A percentile compares a stretch with the other conserved stretches of the same genome.
These are phyloP conservation scores for Colletotrichum sp. DNA, from an alignment of 2,329 filamentous ascomycete species.

Conservation along the genomic window DNA sequence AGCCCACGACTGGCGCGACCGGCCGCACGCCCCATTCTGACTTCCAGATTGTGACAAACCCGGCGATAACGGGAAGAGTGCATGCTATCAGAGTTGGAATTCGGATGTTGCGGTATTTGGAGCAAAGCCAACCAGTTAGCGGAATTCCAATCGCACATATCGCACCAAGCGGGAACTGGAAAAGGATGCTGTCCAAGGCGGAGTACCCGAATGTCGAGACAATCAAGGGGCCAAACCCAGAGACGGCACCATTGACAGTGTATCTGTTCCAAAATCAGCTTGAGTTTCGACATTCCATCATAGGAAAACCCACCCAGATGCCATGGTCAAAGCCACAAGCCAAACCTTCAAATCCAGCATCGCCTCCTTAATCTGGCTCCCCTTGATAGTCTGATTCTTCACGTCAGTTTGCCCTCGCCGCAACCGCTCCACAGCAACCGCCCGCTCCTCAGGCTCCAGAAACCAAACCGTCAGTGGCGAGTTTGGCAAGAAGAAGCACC, in stretches of 20 bases:
- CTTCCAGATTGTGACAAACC: slow-evolving; percentile 65
- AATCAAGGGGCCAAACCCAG: slow-evolving; percentile 58
- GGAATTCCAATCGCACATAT: slow-evolving; percentile 59
- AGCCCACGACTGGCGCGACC: slow-evolving; percentile 57
- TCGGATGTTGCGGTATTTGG: slow-evolving; percentile 54
- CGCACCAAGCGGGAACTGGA: slow-evolving; percentile 62
- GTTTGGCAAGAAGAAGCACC: slow-evolving; percentile 58
- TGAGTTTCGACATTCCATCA: no score
- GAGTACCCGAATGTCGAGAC: slow-evolving; percentile 58
- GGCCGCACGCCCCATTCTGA: slow-evolving; percentile 53
- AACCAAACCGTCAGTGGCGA: slow-evolving; percentile 61
- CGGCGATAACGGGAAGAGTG: slow-evolving; percentile 63
- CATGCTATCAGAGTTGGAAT: slow-evolving; percentile 58
- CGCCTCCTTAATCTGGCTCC: slow-evolving; percentile 48
- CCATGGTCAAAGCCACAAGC: slow-evolving; percentile 57
- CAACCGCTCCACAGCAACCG: slow-evolving; percentile 55
- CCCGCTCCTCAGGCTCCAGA: slow-evolving; percentile 51
- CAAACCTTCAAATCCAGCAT: slow-evolving; percentile 55
- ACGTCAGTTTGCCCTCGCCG: slow-evolving; percentile 53
- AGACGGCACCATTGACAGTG: slow-evolving; percentile 60
- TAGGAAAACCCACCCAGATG: slow-evolving; percentile 40
- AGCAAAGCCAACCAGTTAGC: slow-evolving; percentile 55
- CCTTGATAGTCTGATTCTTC: slow-evolving; percentile 51
- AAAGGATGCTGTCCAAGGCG: slow-evolving; percentile 57
- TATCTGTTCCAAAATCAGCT: slow-evolving; percentile 33